Evolutionary conservation across 2,329 filamentous ascomycete genomes (phyloP).

Genomic region (Cladosporium sp.): DNA sequence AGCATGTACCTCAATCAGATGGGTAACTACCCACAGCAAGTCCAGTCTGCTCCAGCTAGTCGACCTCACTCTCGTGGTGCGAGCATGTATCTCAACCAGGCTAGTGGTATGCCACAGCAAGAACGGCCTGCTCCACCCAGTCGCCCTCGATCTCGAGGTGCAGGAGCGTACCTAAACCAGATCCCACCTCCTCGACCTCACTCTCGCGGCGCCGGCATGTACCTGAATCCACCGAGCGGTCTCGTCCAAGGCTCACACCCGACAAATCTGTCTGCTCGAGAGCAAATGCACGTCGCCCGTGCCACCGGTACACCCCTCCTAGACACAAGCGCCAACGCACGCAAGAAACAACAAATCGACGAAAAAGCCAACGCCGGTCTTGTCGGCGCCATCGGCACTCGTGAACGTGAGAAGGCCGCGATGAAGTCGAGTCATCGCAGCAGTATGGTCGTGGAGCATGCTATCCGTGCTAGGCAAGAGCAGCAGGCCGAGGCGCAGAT

Average conservation of each 20-base stretch:
- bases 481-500: slow-evolving; percentile 40
- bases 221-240: slow-evolving; percentile 38
- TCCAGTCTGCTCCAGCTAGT: slow-evolving; percentile 24
- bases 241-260: slow-evolving; percentile 20
- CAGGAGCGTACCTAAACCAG: slow-evolving; percentile 47
- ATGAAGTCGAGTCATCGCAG: slow-evolving; percentile 64
- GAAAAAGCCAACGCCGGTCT: slow-evolving; percentile 51
- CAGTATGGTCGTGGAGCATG: slow-evolving; percentile 65
- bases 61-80: slow-evolving; percentile 30
- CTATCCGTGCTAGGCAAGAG: slow-evolving; percentile 56
- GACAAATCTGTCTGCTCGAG: slow-evolving; percentile 70
- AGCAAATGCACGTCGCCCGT: slow-evolving; percentile 84
- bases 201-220: slow-evolving; percentile 23
- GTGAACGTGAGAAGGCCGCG: slow-evolving; percentile 72
- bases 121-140: slow-evolving; percentile 22
- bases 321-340: slow-evolving; percentile 55
- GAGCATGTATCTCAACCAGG: slow-evolving; percentile 20
- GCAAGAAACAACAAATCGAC: slow-evolving; percentile 27
- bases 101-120: not conserved
- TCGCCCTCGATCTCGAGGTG: slow-evolving; percentile 55
- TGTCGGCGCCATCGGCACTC: slow-evolving; percentile 72
- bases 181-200: slow-evolving; percentile 20
- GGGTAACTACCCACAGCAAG: not conserved
- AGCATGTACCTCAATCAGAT: slow-evolving; percentile 19
- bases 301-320: slow-evolving; percentile 75